Conservation (phyloP, 371 early-diverging fungal species). For the Fennellomyces sp. region DNA sequence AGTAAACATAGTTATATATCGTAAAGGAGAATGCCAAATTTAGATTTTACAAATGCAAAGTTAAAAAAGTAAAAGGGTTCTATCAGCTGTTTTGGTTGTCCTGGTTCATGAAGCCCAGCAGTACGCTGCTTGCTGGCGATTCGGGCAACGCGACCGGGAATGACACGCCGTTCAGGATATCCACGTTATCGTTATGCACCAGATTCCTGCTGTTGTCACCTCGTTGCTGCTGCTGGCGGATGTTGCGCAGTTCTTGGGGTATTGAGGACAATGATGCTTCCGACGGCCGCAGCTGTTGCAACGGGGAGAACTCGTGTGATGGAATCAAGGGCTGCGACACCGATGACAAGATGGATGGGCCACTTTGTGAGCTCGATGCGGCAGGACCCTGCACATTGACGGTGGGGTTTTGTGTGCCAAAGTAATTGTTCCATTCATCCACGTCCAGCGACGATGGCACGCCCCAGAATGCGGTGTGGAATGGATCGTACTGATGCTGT, state of each 20-base stretch:
- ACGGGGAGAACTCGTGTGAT: constrained; percentile 16
- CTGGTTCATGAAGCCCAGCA: constrained; percentile 11
- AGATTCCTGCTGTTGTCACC: constrained; percentile 5
- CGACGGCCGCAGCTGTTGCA: constrained; percentile 5
- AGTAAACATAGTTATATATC: too few relatives aligned
- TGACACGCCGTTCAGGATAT: constrained; percentile 34
- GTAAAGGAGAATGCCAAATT: too few relatives aligned
- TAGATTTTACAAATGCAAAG: neutral
- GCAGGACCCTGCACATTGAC: constrained; percentile 18
- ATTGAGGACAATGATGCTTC: constrained; percentile 6
- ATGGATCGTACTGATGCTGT: constrained; percentile 19
- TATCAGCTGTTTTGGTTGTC: neutral
- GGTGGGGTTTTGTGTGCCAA: constrained; percentile 30
- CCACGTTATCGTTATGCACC: constrained; percentile 39
- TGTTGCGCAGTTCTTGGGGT: constrained; percentile 11
- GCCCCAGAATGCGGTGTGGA: constrained; percentile 27
- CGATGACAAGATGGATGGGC: neutral
- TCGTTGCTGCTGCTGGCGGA: constrained; percentile 7
- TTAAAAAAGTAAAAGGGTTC: neutral
- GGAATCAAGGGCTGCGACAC: constrained; percentile 15
- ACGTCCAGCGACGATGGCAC: constrained; percentile 23
- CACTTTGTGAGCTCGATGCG: constrained; percentile 6
- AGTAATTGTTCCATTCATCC: constrained; percentile 26
- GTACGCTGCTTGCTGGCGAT: constrained; percentile 11
- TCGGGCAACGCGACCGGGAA: constrained; percentile 18